Conservation (phyloP, 495 filamentous ascomycete genomes). For the Recurvomyces mirabilis region DNA sequence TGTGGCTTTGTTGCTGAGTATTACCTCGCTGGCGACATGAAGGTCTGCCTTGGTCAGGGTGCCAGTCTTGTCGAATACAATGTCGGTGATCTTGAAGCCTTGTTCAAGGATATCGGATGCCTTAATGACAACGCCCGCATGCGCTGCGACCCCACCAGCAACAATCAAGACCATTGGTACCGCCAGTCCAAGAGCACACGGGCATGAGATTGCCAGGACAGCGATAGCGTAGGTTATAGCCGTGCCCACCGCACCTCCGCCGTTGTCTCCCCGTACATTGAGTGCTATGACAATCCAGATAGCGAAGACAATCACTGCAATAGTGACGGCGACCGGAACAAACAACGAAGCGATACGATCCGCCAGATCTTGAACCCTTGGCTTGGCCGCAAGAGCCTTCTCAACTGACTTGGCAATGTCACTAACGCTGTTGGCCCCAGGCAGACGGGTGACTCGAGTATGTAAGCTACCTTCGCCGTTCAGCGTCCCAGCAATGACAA, state of each 20-base stretch:
- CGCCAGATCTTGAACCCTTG: not conserved
- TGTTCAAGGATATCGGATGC: constrained; percentile 52
- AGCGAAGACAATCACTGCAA: not conserved
- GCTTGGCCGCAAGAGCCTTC: not conserved
- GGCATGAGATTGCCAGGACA: not conserved
- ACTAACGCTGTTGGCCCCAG: not conserved
- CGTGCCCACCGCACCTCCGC: not conserved
- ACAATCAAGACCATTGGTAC: not conserved
- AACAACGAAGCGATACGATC: not conserved
- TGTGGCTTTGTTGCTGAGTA: too few relatives aligned
- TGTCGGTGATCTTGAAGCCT: constrained; percentile 48
- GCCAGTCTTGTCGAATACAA: constrained; percentile 74
- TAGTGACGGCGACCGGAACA: not conserved
- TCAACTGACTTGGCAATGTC: not conserved
- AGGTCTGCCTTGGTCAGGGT: constrained; percentile 56
- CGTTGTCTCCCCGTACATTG: not conserved
- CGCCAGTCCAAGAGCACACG: not conserved
- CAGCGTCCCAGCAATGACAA: not conserved
- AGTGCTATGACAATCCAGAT: not conserved
- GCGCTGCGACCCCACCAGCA: not conserved
- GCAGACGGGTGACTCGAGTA: not conserved
- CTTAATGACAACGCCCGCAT: constrained; percentile 23
- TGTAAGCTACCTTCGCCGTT: not conserved
- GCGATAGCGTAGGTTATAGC: not conserved
- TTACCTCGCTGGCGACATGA: constrained; percentile 33